Conservation (phyloP, 1,139 yeast species). For the Protomyces arabidopsidicola region DNA sequence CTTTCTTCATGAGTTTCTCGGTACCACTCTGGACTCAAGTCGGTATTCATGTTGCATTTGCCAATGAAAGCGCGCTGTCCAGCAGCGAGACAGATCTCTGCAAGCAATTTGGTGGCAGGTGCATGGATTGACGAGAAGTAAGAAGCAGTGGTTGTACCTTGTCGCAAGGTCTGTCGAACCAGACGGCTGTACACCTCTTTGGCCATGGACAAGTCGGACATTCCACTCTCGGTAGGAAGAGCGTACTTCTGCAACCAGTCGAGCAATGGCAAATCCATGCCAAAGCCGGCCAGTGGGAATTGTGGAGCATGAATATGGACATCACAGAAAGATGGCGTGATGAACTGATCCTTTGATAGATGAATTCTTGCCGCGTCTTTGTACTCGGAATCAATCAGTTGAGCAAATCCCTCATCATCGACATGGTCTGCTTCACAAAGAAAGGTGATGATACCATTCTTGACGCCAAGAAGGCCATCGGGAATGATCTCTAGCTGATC, state of each 20-base stretch:
- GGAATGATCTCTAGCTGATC: conserved; percentile 49
- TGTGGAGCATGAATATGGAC: conserved; percentile 97
- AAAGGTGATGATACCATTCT: conserved; percentile 48
- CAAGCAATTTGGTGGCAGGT: conserved; percentile 67
- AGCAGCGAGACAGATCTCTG: conserved; percentile 56
- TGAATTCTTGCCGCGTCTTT: conserved; percentile 5
- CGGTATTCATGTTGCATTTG: conserved; percentile 74
- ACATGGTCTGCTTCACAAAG: conserved; percentile 36
- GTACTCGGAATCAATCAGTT: conserved; percentile 4
- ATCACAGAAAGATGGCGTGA: conserved; percentile 89
- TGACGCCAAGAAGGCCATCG: conserved; percentile 55
- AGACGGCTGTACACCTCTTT: conserved; percentile 58
- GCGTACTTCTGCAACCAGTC: conserved; percentile 88
- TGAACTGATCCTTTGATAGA: conserved; percentile 13
- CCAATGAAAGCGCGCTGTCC: conserved; percentile 93
- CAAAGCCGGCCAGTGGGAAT: conserved; percentile 88
- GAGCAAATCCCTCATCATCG: conserved; percentile 2
- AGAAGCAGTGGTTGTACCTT: conserved; percentile 90
- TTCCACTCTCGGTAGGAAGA: conserved; percentile 73
- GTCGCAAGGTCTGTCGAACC: conserved; percentile 58
- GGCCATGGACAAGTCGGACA: conserved; percentile 53
- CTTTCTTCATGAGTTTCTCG: conserved; percentile 58
- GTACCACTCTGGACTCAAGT: conserved; percentile 61
- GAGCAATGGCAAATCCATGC: conserved; percentile 75
- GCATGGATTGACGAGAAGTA: conserved; percentile 86